Evolutionary conservation across 2,329 filamentous ascomycete species (phyloP).

Genomic region (Fonsecaea pugnacius): DNA sequence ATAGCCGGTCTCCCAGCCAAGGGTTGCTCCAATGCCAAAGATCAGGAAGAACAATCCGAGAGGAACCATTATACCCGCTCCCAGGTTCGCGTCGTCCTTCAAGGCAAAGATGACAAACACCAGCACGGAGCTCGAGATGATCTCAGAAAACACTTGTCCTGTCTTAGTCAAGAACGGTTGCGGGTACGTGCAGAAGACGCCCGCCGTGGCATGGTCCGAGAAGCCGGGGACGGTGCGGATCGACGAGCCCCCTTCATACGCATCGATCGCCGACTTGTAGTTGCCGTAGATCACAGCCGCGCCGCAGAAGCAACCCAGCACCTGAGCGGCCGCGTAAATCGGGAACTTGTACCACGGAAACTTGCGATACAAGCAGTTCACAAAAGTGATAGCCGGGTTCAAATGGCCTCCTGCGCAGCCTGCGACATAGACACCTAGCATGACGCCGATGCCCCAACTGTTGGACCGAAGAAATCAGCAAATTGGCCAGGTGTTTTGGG

Average conservation of each 20-base stretch:
- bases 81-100: conserved; percentile 57
- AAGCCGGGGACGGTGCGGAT: conserved; percentile 62
- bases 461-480: conserved; percentile 7
- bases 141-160: conserved; percentile 68
- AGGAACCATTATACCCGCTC: conserved; percentile 59
- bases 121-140: conserved; percentile 64
- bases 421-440: conserved; percentile 66
- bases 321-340: conserved; percentile 64
- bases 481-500: background rate
- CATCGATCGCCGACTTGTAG: conserved; percentile 63
- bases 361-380: conserved; percentile 64
- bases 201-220: conserved; percentile 62
- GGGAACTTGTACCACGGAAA: conserved; percentile 67
- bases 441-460: conserved; percentile 60
- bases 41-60: conserved; percentile 68
- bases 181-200: conserved; percentile 70
- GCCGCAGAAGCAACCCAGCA: conserved; percentile 65
- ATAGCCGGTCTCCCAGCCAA: conserved; percentile 72
- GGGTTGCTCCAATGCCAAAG: conserved; percentile 69
- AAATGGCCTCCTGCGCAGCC: conserved; percentile 62
- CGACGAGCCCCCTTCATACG: conserved; percentile 61
- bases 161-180: conserved; percentile 64
- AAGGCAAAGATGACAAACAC: conserved; percentile 70
- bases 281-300: conserved; percentile 60
- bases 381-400: conserved; percentile 67